A percentile compares a stretch with the other conserved stretches of the same genome.
Conservation (phyloP, 202 grass and related monocot genomes). For the Panicum virgatum region DNA sequence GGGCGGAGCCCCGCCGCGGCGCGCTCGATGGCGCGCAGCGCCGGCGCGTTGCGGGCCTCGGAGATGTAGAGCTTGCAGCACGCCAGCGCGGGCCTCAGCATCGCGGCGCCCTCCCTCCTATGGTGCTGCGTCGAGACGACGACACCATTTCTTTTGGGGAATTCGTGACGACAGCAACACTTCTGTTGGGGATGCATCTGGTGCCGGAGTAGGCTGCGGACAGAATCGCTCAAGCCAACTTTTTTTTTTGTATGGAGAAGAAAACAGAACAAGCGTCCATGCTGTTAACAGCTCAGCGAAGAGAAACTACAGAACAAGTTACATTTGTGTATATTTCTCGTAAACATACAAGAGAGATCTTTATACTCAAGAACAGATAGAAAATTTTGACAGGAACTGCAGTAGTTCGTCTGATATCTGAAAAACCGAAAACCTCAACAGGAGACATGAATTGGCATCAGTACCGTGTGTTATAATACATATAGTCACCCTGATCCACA, state of each 20-base stretch:
- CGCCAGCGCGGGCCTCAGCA: slow-evolving; percentile 54
- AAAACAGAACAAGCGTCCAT: neutral
- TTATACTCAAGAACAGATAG: neutral
- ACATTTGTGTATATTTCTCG: neutral
- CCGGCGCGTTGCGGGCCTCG: slow-evolving; percentile 56
- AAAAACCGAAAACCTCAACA: neutral
- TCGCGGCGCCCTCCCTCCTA: neutral
- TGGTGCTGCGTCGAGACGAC: neutral
- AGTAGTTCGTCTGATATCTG: neutral
- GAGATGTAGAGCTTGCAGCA: slow-evolving; percentile 99
- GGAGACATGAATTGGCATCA: slow-evolving; percentile 7
- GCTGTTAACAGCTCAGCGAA: neutral
- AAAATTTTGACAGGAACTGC: neutral
- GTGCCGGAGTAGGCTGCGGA: neutral
- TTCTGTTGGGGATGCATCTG: neutral
- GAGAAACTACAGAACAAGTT: neutral
- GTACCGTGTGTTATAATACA: neutral
- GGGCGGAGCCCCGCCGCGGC: slow-evolving; percentile 50
- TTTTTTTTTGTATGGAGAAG: neutral
- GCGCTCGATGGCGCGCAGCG: slow-evolving; percentile 61
- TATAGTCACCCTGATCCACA: neutral
- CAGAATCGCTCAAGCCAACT: neutral
- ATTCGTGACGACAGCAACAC: neutral
- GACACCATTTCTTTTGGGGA: neutral
- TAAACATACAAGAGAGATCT: neutral